Conservation (phyloP, 2,329 filamentous ascomycete species). For the Alternaria panax region DNA sequence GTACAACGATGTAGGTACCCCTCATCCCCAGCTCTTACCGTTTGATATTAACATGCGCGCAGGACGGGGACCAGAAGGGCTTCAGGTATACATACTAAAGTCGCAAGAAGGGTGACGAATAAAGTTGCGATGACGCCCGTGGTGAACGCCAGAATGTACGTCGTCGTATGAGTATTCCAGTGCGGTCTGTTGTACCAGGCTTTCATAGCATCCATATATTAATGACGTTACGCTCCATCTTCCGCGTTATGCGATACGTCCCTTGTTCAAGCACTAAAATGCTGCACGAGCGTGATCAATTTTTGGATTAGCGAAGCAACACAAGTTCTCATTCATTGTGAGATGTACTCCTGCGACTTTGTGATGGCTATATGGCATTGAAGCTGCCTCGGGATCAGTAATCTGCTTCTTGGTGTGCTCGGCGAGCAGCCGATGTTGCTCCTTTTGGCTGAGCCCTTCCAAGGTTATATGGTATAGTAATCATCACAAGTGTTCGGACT, state of each 20-base stretch:
- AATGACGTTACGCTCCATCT: neutral
- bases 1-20: conserved; percentile 44
- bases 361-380: neutral
- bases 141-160: neutral
- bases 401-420: neutral
- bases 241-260: neutral
- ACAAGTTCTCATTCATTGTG: neutral
- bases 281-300: neutral
- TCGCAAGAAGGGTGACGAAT: neutral
- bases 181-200: neutral
- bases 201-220: neutral
- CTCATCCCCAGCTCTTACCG: neutral
- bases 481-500: neutral
- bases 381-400: neutral
- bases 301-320: neutral
- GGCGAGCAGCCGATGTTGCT: neutral
- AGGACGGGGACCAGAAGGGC: conserved; percentile 44
- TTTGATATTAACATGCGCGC: conserved; percentile 21
- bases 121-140: neutral
- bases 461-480: neutral
- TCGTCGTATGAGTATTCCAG: neutral
- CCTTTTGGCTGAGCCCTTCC: neutral
- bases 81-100: conserved; percentile 45
- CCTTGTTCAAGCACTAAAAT: neutral
- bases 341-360: neutral